Evolutionary conservation across 495 filamentous ascomycete species (phyloP), one percentile per base, ranked within the genome.

Genomic region (Neurospora tetraspora): DNA sequence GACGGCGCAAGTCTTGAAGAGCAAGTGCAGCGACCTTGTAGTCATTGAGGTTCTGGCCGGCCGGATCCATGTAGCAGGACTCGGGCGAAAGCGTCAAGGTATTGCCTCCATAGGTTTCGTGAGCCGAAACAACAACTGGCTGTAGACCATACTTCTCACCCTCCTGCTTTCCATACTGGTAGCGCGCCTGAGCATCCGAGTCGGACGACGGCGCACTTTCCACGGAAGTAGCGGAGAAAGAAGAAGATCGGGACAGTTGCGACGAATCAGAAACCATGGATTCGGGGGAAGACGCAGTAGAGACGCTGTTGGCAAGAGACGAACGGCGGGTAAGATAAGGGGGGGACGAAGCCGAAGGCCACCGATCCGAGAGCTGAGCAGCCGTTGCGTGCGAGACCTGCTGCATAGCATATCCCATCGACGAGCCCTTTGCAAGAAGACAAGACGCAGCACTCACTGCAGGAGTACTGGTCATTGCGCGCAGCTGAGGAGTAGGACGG

Each of bases 201-300:
- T 89, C 87, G 88, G 86, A 72, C 83, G 87, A 81, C 76, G 90
- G 88, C 87, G 89, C 91, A 85, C 84, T 86, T 75, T 85, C 84
- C 70, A 90, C 92, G 61, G 91, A 89, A 78, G 84, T 89, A 74
- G 89, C 92, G 20, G 90, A 92, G 80, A 91, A 89, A 2, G 91
- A 92, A 75, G 91, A 93, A 43, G 90, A 92, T 72, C 90, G 86
- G 75, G 91, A 93, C 72, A 90, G 87, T 73, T 87, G 89, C 45
- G 92, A 94, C 68, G 85, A 89, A 81, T 96, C 94, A 68, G 93
- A 96, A 34, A 96, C 83, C 93, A 96, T 94, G 72, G 93, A 96
- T 76, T 97, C 94, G 59, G 94, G 94, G 42, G 93, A 96, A 70
- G 93, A 96, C 47, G 89, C 86, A 38, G 89, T 90, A 4, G 93